Conservation (phyloP, 1,284 basidiomycete genomes). For the Kalmanozyma brasiliensis region DNA sequence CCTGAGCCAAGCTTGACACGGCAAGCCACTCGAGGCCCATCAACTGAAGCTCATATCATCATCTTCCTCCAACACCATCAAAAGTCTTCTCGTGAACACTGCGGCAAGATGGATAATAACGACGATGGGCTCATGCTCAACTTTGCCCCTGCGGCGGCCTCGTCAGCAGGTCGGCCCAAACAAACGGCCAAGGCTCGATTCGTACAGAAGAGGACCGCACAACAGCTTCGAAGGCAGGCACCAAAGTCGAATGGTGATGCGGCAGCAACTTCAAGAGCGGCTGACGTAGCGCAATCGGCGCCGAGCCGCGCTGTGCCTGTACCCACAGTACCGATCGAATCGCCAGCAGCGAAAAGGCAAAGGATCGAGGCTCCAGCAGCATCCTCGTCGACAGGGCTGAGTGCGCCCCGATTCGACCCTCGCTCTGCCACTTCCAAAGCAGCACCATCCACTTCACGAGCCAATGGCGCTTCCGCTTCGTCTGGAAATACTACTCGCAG, state of each 20-base stretch:
- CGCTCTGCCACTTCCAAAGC: slow-evolving; percentile 13
- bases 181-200: slow-evolving; percentile 44
- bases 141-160: slow-evolving; percentile 52
- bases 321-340: slow-evolving; percentile 2
- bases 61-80: not conserved
- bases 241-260: slow-evolving; percentile 4
- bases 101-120: slow-evolving; percentile 57
- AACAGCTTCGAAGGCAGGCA: slow-evolving; percentile 27
- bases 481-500: slow-evolving; percentile 4
- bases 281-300: not conserved
- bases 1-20: not conserved
- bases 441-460: slow-evolving; percentile 1
- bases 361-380: slow-evolving; percentile 19
- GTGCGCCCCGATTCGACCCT: slow-evolving; percentile 26
- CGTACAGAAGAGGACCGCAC: slow-evolving; percentile 29
- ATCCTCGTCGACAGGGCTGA: slow-evolving; percentile 9
- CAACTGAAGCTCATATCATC: too few relatives aligned
- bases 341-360: slow-evolving; percentile 21
- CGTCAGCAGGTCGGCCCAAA: slow-evolving; percentile 26
- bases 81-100: not conserved
- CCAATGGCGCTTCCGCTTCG: not conserved
- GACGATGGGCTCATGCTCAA: slow-evolving; percentile 66
- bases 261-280: not conserved
- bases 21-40: too few relatives aligned
- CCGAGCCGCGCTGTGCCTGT: not conserved